phyloP scores from a whole-genome alignment of 2,329 filamentous ascomycete species.

The Sclerotinia sclerotiorum region DNA sequence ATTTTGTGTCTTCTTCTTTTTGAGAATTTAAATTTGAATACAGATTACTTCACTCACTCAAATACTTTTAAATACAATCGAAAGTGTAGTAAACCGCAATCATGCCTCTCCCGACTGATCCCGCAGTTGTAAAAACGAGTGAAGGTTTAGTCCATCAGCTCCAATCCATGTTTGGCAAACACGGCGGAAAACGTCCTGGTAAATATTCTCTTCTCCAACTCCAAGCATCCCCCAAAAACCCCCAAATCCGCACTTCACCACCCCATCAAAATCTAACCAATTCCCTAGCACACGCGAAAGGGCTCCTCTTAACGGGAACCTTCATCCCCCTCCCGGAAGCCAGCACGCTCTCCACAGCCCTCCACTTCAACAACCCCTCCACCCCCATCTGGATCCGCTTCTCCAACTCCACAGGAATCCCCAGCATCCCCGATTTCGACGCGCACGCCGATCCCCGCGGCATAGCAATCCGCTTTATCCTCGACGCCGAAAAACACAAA shows the following conservation, averaged over 20 bases:
- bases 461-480: conserved; percentile 50
- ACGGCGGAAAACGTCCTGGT: conserved; percentile 21
- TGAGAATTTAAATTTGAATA: not conserved
- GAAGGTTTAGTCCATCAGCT: conserved; percentile 13
- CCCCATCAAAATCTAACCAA: not conserved
- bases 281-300: conserved; percentile 51
- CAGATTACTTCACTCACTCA: not conserved
- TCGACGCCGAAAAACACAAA: conserved; percentile 42
- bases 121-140: conserved; percentile 17
- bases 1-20: not conserved
- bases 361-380: conserved; percentile 48
- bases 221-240: not conserved
- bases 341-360: conserved; percentile 47
- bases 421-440: conserved; percentile 51
- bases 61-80: not conserved
- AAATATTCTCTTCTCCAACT: not conserved
- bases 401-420: conserved; percentile 52
- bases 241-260: not conserved
- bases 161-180: conserved; percentile 19
- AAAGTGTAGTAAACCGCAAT: not conserved
- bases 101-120: conserved; percentile 24
- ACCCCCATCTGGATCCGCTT: conserved; percentile 50
- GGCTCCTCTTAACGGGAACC: conserved; percentile 51
- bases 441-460: conserved; percentile 50
- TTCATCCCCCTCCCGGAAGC: conserved; percentile 52